These are phyloP conservation scores for Cercospora zeae-maydis DNA, from an alignment of 2,329 filamentous ascomycete species.

Conservation along the genomic window DNA sequence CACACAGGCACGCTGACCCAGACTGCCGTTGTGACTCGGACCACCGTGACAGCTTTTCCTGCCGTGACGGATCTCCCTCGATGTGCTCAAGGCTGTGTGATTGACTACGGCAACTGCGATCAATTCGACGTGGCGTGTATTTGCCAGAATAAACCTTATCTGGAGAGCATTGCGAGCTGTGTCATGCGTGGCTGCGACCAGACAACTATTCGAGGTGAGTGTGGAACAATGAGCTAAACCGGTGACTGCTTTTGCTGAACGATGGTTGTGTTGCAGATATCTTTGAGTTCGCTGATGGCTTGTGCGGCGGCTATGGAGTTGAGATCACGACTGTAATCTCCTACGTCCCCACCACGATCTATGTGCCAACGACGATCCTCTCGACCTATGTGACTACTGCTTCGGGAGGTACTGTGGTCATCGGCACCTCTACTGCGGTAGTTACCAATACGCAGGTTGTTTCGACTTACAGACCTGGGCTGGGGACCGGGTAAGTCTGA, in stretches of 20 bases:
- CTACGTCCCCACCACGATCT: not conserved
- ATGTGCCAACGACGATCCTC: not conserved
- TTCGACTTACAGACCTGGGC: not conserved
- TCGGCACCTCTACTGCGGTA: not conserved
- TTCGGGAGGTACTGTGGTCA: not conserved
- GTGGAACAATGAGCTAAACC: not conserved
- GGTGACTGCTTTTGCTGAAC: not conserved
- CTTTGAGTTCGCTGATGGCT: not conserved
- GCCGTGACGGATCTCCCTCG: slow-evolving; percentile 3
- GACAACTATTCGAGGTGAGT: not conserved
- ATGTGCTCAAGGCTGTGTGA: slow-evolving; percentile 6
- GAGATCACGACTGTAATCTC: not conserved
- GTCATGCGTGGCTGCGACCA: slow-evolving; percentile 3
- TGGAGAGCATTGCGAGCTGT: not conserved
- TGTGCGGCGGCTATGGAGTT: slow-evolving; percentile 7
- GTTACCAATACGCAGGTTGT: not conserved
- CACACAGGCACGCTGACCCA: slow-evolving; percentile 14
- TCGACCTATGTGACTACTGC: not conserved
- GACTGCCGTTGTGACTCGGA: not conserved
- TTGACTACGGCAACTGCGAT: slow-evolving; percentile 1
- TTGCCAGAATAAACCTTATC: slow-evolving; percentile 5
- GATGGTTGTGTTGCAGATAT: not conserved
- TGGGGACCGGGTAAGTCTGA: not conserved
- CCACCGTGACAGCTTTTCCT: not conserved
- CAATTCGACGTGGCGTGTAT: slow-evolving; percentile 6